Base-by-base conservation (phyloP, 306 rosid species). In the Abrus precatorius region DNA sequence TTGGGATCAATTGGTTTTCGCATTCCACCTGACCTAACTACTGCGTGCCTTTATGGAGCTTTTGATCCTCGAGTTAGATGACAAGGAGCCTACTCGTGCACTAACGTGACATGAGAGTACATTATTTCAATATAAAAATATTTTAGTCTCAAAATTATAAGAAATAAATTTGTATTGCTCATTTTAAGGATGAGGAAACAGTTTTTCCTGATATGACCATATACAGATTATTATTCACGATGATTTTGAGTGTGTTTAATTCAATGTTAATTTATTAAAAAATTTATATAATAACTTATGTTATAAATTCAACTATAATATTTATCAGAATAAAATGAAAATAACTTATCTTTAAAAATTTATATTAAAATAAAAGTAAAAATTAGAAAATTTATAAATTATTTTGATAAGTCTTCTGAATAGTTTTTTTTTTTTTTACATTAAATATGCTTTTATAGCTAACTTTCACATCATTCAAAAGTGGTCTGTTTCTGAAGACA, bases 21-120 rank as follows among this genome's bases (percentile, higher is more conserved):
- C 36, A 34, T 30, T 69, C 86, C 68, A 32, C 79, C 49, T 62
- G 57, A 75, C 80, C 80, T 71, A 78, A 84, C 76, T 53, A 62
- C 30, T 77, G 8, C 67, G 38, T 55, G 12, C 77, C 84, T 82
- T 81, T 77, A 52, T 14, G 36, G 68, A 57, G n/a, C 72, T 85
- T 77, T 69, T 62, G 74, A 66, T 64, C 12, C 80, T 52, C 74
- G 60, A 67, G 56, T 82, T 32, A 7, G 7, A 50, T 36, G 13
- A 53, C 64, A 9, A 6, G 38, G 43, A 27, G 6, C 55, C 66
- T 38, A 75, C 60, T 50, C 78, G 13, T 80, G 84, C 65, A 70
- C 64, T 6, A 57, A 48, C 43, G 52, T 57, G 5, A 30, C 4
- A 65, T 27, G 36, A 1, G 40, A 36, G 0, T 20, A 20, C 20